Evolutionary conservation across 345 rosid genomes (phyloP), one percentile per base, ranked within the genome.

Genomic region (Melaleuca quinquenervia): DNA sequence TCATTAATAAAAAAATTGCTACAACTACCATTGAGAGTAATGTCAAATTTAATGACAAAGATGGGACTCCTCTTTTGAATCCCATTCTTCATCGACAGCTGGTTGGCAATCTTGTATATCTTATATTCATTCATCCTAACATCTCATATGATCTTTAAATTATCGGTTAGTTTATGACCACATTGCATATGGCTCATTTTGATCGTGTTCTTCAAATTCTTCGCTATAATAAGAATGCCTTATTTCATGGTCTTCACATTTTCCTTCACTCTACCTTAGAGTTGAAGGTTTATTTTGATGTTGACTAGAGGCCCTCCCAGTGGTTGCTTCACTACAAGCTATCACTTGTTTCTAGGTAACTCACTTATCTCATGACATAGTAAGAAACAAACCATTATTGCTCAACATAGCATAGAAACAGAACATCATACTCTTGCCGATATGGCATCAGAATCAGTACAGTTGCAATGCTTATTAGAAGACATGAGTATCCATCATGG

Each of bases 251-350:
- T 55, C 26, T 55, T 55, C 26, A 55, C 60, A 55, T 55, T 55
- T 55, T 0, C 2, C 0, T n/a, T 55, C 60, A 24, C 60, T 55
- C 60, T 24, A 10, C 3, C 5, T 0, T 55, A 55, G 2, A 55
- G 6, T 55, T 55, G 60, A 55, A 24, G 60, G 60, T n/a, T 24
- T 2, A 55, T 55, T 55, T 11, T 24, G 5, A 55, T 55, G 13
- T 0, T 10, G 1, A 55, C 1, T 55, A 0, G n/a, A 55, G 60
- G 9, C 12, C 60, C 27, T 55, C 27, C 22, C 3, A 3, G 8
- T 22, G 13, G 5, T 55, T 3, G 1, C 60, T 55, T 24, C 60
- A 55, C 60, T 55, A 24, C 27, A 24, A 55, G 27, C 24, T 10
- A 11, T 13, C 26, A 24, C 27, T 24, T 55, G 6, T 55, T 55